phyloP scores from a whole-genome alignment of 2,329 filamentous ascomycete genomes.

The Colletotrichum karsti region DNA sequence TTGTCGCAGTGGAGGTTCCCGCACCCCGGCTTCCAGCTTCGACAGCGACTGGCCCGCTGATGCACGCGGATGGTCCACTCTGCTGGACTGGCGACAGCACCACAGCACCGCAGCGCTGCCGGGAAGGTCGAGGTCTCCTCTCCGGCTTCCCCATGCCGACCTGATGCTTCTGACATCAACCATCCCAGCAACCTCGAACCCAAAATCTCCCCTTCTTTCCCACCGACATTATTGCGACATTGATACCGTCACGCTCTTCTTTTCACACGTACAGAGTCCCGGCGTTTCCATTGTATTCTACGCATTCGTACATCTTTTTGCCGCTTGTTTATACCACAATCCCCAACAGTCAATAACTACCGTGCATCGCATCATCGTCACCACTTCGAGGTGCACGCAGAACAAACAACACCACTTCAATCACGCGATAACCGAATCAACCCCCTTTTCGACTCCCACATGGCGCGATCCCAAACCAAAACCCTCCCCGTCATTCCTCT shows the following conservation, averaged over 20 bases:
- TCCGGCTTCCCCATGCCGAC: constrained; percentile 1
- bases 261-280: too few species aligned
- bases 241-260: background rate
- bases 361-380: constrained; percentile 1
- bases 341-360: background rate
- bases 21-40: constrained; percentile 5
- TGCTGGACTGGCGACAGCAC: too few species aligned
- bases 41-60: constrained; percentile 10
- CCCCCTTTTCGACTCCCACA: constrained; percentile 19
- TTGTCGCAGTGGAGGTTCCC: constrained; percentile 18
- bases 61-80: background rate
- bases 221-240: background rate
- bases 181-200: background rate
- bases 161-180: constrained; percentile 22
- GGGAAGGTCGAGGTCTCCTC: constrained; percentile 5
- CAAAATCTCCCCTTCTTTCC: background rate
- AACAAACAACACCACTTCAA: background rate
- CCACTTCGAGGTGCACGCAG: constrained; percentile 12
- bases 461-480: constrained; percentile 42
- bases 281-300: background rate
- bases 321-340: background rate
- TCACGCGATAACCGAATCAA: background rate
- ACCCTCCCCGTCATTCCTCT: constrained; percentile 83
- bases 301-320: background rate
- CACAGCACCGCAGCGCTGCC: too few species aligned